Base-by-base conservation (phyloP, 2,329 filamentous ascomycete species). In the Fonsecaea erecta region DNA sequence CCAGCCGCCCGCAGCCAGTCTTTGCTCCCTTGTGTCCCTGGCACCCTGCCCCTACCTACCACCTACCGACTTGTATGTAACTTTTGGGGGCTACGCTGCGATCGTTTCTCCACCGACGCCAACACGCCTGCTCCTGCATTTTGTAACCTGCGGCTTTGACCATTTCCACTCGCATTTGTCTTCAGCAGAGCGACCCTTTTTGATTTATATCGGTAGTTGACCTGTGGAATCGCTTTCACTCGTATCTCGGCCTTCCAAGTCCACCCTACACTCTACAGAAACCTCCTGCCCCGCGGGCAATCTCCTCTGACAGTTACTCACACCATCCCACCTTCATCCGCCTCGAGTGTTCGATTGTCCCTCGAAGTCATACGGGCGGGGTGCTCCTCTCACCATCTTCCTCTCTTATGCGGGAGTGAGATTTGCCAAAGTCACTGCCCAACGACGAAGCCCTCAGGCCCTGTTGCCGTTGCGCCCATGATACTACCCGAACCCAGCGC, bases 41-140 rank as follows among this genome's bases (percentile, higher is more conserved):
- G 51, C 30, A 43, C 35, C 57, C 51, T n/a, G n/a, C n/a, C n/a
- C n/a, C n/a, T n/a, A 18, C 30, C 12, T 24, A 37, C 37, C 37
- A n/a, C 30, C 40, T 16, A 52, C 52, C 28, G 3, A 8, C 28
- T 30, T 30, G 59, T 54, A 37, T 53, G 46, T 52, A 56, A 57
- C 35, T 54, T 51, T 63, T 51, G 60, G 56, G 62, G 51, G 64
- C 35, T 52, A 26, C 54, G 34, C 24, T 62, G 51, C 61, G n/a
- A n/a, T n/a, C n/a, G 53, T 62, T 65, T 63, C 60, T 65, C 63
- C 60, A 61, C 66, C 57, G 60, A 60, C 63, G 59, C 60, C 63
- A 65, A 68, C 66, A 63, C 59, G 57, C 62, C 43, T 56, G 53
- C 52, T 61, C 63, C 51, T 51, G 46, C 43, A 18, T 57, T 56